Evolutionary conservation across 257 asterid genomes (phyloP).

Genomic region (Lycium ferocissimum): DNA sequence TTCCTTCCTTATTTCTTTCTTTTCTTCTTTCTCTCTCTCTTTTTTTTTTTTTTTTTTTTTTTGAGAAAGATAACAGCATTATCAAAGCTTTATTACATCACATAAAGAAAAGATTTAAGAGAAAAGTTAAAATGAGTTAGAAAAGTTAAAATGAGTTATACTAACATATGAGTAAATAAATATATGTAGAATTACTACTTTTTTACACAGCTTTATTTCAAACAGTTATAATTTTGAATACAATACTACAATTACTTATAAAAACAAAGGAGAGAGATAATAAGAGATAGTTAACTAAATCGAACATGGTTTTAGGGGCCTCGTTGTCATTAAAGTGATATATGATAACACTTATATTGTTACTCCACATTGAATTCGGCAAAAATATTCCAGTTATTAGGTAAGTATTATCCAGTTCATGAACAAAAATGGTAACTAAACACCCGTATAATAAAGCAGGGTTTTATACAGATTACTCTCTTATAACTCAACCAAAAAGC

Average conservation of each 20-base stretch:
- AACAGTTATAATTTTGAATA: background rate
- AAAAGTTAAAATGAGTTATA: too few relatives aligned
- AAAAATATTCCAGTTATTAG: background rate
- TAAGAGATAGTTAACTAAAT: background rate
- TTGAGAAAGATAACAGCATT: too few relatives aligned
- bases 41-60: too few relatives aligned
- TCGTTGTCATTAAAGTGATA: slow-evolving; percentile 2
- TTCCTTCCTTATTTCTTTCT: too few relatives aligned
- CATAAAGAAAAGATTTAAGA: too few relatives aligned
- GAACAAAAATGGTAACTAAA: background rate
- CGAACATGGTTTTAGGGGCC: background rate
- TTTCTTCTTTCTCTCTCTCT: too few relatives aligned
- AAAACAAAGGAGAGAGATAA: background rate
- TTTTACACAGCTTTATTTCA: too few relatives aligned
- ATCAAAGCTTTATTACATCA: too few relatives aligned
- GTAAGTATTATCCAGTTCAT: background rate
- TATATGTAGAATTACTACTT: too few relatives aligned
- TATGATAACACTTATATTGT: background rate
- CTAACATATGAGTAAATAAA: too few relatives aligned
- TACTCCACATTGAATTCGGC: background rate
- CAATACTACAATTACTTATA: background rate
- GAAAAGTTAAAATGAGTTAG: too few relatives aligned
- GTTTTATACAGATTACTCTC: background rate
- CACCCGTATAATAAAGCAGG: background rate
- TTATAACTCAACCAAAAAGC: background rate